Conservation (phyloP, 441 rosid genomes). For the Rhodomyrtus psidioides region DNA sequence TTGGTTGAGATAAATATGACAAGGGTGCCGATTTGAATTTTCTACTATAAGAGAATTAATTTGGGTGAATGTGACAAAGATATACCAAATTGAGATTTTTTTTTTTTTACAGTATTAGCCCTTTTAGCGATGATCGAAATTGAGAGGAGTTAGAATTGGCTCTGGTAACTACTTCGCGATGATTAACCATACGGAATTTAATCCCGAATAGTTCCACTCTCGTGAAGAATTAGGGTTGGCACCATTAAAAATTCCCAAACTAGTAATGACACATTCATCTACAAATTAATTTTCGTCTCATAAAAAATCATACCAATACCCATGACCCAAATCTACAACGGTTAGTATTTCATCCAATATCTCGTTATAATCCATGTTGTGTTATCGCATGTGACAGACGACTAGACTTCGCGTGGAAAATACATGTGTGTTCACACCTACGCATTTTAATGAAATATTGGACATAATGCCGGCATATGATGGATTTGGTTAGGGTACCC, state of each 20-base stretch:
- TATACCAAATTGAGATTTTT: background rate
- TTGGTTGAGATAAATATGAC: background rate
- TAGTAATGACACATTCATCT: background rate
- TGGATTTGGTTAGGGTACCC: background rate
- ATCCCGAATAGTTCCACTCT: background rate
- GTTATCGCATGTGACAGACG: background rate
- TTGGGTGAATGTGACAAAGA: rapidly evolving
- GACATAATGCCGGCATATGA: background rate
- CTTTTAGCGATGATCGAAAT: background rate
- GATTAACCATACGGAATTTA: background rate
- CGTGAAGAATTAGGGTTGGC: background rate
- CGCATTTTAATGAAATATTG: rapidly evolving
- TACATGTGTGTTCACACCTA: rapidly evolving
- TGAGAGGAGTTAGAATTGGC: background rate
- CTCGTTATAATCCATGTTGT: background rate
- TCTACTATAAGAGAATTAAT: background rate
- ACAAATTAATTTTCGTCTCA: rapidly evolving
- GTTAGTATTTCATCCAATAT: background rate
- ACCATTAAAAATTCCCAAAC: background rate
- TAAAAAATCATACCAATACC: background rate
- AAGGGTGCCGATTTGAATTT: background rate
- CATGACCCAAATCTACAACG: rapidly evolving
- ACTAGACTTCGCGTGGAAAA: background rate
- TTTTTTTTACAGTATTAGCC: background rate
- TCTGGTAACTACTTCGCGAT: background rate